phyloP scores from a whole-genome alignment of 2,329 filamentous ascomycete species.

The Neofusicoccum sp. region DNA sequence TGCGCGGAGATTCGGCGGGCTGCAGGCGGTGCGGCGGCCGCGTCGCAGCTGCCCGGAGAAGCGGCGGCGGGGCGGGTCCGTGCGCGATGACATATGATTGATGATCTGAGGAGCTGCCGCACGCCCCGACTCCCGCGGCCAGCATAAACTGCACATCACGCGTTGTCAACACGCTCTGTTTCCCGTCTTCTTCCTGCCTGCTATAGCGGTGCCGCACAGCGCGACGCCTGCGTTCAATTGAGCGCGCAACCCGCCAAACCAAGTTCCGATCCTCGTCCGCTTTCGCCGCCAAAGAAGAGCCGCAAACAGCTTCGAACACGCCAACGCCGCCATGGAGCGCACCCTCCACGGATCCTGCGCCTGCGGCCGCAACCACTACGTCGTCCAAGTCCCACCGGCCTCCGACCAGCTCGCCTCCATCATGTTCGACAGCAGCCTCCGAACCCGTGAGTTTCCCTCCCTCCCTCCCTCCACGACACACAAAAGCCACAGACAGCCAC shows the following conservation, averaged over 20 bases:
- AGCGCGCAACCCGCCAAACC: not conserved
- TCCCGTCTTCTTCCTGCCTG: not conserved
- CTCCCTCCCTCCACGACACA: not conserved
- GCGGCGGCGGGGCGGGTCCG: not conserved
- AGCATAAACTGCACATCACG: not conserved
- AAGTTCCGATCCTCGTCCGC: too few relatives aligned
- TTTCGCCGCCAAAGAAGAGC: not conserved
- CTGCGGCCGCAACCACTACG: conserved; percentile 82
- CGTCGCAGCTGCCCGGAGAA: not conserved
- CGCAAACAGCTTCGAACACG: not conserved
- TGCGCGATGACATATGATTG: conserved; percentile 15
- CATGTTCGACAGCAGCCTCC: conserved; percentile 69
- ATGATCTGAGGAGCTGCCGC: not conserved
- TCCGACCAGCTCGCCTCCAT: conserved; percentile 61
- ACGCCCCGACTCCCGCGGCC: not conserved
- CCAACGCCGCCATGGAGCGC: conserved; percentile 30
- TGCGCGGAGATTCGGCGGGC: not conserved
- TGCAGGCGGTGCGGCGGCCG: not conserved
- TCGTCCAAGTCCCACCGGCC: conserved; percentile 65
- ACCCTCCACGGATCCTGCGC: conserved; percentile 74
- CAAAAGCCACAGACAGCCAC: not conserved
- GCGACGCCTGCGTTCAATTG: not conserved
- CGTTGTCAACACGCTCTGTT: not conserved
- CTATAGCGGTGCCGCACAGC: not conserved
- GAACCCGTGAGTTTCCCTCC: conserved; percentile 65